Conservation (phyloP, 2,329 filamentous ascomycete species). For the Helminthosporium solani region DNA sequence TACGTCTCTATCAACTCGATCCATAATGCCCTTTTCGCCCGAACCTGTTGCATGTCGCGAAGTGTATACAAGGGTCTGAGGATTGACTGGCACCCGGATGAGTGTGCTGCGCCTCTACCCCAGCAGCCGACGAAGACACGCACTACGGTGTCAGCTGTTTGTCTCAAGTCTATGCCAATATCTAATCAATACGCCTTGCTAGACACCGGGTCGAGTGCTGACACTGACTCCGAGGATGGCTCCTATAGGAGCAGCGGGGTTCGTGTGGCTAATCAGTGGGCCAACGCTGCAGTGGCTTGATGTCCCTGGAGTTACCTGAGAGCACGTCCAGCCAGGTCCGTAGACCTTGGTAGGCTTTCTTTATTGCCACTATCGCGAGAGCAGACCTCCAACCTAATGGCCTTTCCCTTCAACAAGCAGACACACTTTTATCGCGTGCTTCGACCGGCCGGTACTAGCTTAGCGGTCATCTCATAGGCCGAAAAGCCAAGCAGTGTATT, state of each 20-base stretch:
- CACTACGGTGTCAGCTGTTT: conserved; percentile 6
- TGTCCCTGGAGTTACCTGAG: neutral
- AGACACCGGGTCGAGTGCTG: conserved; percentile 25
- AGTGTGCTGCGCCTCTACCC: conserved; percentile 65
- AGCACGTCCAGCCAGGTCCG: neutral
- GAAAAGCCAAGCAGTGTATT: neutral
- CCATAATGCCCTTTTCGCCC: conserved; percentile 71
- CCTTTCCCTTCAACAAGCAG: neutral
- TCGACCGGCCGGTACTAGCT: neutral
- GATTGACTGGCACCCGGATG: conserved; percentile 71
- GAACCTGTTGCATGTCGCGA: conserved; percentile 71
- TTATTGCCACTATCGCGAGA: neutral
- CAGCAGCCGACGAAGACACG: conserved; percentile 14
- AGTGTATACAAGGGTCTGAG: conserved; percentile 68
- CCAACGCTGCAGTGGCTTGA: conserved; percentile 21
- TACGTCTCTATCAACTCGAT: conserved; percentile 77
- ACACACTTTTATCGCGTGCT: neutral
- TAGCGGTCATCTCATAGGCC: conserved; percentile 1
- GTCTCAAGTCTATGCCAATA: conserved; percentile 21
- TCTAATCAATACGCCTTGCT: conserved; percentile 36
- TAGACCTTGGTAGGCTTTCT: neutral
- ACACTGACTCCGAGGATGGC: conserved; percentile 28
- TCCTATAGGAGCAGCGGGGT: conserved; percentile 23
- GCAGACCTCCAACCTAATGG: neutral
- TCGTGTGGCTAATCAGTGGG: conserved; percentile 22